Evolutionary conservation across 2,329 filamentous ascomycete species (phyloP), one percentile per base, ranked within the genome.

Genomic region (Talaromyces sp.): DNA sequence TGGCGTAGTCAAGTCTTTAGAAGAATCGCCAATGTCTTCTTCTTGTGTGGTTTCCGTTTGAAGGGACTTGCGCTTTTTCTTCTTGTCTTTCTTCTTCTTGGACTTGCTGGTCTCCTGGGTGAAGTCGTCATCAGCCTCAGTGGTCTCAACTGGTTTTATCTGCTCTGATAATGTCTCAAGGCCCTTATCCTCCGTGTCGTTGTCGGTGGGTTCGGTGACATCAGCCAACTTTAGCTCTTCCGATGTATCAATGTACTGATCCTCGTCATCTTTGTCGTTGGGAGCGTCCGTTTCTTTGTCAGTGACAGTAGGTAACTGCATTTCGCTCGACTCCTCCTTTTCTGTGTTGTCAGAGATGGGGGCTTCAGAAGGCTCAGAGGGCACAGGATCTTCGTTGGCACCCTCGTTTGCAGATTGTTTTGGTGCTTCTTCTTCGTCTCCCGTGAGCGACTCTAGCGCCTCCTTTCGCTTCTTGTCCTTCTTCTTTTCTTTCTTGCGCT

Each of bases 401-500:
- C 11, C 11, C 17, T 26, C 9, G 24, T 43, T 46, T 21, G 58
- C 21, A 56, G 52, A 24, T 19, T 59, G 38, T 11, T 43, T 6
- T 17, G 58, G 38, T 53, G 29, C 26, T 32, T 66, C 65, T 14
- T 65, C 67, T 52, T 69, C 70, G 59, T 70, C 70, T 12, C 66
- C 63, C 8, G 66, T 64, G 24, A 64, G 66, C 21, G 29, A 55
- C 48, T 58, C 55, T 1, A 52, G 21, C 3, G 59, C 51, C 48
- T 58, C 58, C 27, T 61, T 61, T 41, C 57, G 56, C 24, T 55
- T 61, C 51, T 55, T 70, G 65, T 58, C 67, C 50, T 68, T 70
- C 59, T 74, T 77, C 67, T 76, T 76, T 26, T 68, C 68, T 62
- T 75, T 75, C 61, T 74, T 75, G 11, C 60, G 61, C 59, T 70